Evolutionary conservation across 2,329 filamentous ascomycete genomes (phyloP).

Genomic region (Ophioceras dolichostomum): DNA sequence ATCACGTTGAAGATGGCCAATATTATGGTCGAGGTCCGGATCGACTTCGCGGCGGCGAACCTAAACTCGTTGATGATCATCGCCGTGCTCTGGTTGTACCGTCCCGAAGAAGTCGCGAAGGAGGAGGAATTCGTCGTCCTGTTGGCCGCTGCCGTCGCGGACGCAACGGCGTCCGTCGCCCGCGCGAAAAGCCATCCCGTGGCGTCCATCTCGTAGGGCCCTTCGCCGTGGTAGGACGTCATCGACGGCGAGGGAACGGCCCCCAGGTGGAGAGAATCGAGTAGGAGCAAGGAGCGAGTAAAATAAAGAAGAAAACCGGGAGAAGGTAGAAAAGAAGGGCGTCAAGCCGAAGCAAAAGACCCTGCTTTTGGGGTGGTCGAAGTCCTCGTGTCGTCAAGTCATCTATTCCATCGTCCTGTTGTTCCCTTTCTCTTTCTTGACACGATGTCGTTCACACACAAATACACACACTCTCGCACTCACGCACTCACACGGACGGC

Average conservation of each 20-base stretch:
- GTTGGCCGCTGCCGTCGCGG: too few species aligned
- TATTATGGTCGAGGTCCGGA: conserved; percentile 49
- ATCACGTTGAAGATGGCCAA: conserved; percentile 48
- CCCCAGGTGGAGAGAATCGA: too few species aligned
- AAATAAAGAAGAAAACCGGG: too few species aligned
- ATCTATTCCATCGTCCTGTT: conserved; percentile 28
- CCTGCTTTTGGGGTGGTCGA: conserved; percentile 12
- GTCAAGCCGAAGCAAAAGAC: conserved; percentile 10
- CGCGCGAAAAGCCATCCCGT: conserved; percentile 18
- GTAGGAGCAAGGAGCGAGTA: too few species aligned
- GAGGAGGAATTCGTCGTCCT: conserved; percentile 11
- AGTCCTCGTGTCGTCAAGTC: conserved; percentile 28
- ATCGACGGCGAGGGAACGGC: too few species aligned
- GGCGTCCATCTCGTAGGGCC: conserved; percentile 10
- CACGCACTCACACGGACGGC: conserved; percentile 10
- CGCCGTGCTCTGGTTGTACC: conserved; percentile 28
- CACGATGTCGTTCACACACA: conserved; percentile 1
- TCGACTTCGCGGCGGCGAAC: conserved; percentile 41
- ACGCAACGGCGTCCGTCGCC: conserved; percentile 10
- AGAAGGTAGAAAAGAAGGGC: conserved; percentile 7
- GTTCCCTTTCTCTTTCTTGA: too few species aligned
- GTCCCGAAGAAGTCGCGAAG: too few species aligned
- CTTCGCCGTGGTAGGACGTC: conserved; percentile 4
- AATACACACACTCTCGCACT: not conserved
- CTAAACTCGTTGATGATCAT: conserved; percentile 36